Conservation (phyloP, 2,329 filamentous ascomycete species). For the Colletotrichum abscissum region DNA sequence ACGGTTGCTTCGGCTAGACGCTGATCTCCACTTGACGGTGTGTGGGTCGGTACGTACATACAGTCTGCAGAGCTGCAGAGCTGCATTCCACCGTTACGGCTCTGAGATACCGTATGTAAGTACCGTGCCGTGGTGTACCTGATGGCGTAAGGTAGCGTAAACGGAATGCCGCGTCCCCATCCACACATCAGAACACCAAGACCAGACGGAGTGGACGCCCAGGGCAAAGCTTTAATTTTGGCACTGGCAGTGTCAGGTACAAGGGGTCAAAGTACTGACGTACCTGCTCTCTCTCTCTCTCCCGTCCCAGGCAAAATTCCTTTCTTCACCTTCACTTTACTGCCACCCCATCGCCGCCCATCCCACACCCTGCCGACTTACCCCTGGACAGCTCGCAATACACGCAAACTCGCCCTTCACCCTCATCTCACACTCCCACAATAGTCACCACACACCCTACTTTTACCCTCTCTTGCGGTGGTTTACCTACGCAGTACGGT, state of each 20-base stretch:
- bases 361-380: neutral
- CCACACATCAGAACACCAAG: neutral
- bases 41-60: too few relatives aligned
- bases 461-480: too few relatives aligned
- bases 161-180: neutral
- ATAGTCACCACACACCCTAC: neutral
- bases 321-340: slow-evolving; percentile 34
- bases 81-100: too few relatives aligned
- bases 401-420: neutral
- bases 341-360: slow-evolving; percentile 1
- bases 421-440: neutral
- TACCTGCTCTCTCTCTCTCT: neutral
- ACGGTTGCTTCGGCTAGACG: neutral
- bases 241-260: slow-evolving; percentile 26
- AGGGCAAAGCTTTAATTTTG: slow-evolving; percentile 30
- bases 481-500: too few relatives aligned
- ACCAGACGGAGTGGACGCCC: slow-evolving; percentile 22
- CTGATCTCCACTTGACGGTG: neutral
- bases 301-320: slow-evolving; percentile 17
- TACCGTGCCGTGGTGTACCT: neutral
- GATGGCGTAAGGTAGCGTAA: neutral
- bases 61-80: too few relatives aligned
- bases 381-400: slow-evolving; percentile 3
- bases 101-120: neutral
- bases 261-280: slow-evolving; percentile 30